Percentiles rank a stretch among this genome's conserved stretches.
phyloP scores from a whole-genome alignment of 305 asterid species.

The Andrographis paniculata region DNA sequence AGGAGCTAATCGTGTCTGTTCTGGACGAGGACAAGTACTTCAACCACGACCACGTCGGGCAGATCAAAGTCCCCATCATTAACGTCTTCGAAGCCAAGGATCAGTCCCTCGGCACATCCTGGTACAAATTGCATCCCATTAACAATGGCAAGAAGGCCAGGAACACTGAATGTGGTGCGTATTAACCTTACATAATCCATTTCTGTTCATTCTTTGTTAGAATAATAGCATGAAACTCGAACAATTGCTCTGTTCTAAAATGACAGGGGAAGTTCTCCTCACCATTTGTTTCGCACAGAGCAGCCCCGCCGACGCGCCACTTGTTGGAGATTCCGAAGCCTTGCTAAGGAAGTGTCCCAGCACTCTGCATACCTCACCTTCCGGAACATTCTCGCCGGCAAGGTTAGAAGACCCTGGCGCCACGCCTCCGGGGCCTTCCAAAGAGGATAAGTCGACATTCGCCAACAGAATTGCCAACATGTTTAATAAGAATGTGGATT shows the following conservation, averaged over 20 bases:
- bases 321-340: constrained; percentile 27
- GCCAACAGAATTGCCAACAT: constrained; percentile 81
- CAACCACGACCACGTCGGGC: constrained; percentile 88
- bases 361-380: constrained; percentile 30
- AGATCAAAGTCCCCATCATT: constrained; percentile 52
- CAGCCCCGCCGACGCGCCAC: constrained; percentile 47
- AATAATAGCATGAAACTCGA: constrained; percentile 2
- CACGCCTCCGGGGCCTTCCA: too few species aligned
- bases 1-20: constrained; percentile 64
- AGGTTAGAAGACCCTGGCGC: constrained; percentile 50
- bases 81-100: constrained; percentile 67
- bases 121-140: constrained; percentile 82
- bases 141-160: constrained; percentile 69
- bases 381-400: constrained; percentile 57
- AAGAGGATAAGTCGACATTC: constrained; percentile 60
- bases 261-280: constrained; percentile 94
- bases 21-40: constrained; percentile 88
- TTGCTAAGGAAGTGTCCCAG: constrained; percentile 37
- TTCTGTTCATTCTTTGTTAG: background rate
- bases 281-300: constrained; percentile 75
- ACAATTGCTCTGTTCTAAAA: constrained; percentile 17
- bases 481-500: constrained; percentile 61
- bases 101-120: constrained; percentile 79
- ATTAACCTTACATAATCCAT: constrained; percentile 5
- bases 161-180: constrained; percentile 82